Evolutionary conservation across 2,329 filamentous ascomycete genomes (phyloP), one percentile per base, ranked within the genome.

Genomic region (Stagonosporopsis chrysanthemi): DNA sequence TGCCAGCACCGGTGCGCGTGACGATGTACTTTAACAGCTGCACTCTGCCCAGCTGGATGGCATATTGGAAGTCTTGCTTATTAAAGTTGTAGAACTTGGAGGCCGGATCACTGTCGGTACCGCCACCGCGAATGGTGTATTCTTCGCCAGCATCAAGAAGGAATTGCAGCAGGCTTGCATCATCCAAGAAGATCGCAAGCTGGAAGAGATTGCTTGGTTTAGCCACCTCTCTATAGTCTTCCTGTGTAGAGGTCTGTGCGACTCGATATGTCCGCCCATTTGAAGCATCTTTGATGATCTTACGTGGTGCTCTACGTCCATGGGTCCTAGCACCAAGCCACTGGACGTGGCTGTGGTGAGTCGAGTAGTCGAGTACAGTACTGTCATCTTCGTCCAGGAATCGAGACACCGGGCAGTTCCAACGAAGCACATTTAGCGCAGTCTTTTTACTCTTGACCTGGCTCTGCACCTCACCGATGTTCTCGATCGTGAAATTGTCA

Each of bases 401-500:
- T n/a, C 31, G 35, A 39, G 47, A 56, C 2, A 52, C 56, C 11
- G 64, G 60, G 42, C 55, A 66, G 2, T 11, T 0, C 57, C 62
- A 80, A 4, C 69, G 63, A 5, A 92, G 72, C 53, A 90, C 72
- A 0, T 73, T 61, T 1, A 84, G 69, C 2, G 91, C 88, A 33
- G 81, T 81, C 8, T 83, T 76, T 15, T 80, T 76, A 54, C 89
- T 90, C 69, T 90, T 87, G 56, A 92, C 88, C 52, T 88, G 82
- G 68, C 84, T 87, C 0, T 85, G 85, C 4, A 90, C 80, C 62
- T 90, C 84, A 0, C 89, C 89, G 55, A 95, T 82, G 64, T 91
- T 86, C 15, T 95, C 89, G 49, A 94, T 84, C 0, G 91, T 95
- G 71, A 90, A 91, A 33, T 83, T 80, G 12, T 88, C 84, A 63